These are phyloP conservation scores for Chlorella variabilis DNA, from an alignment of 163 green algal genomes.

Conservation along the genomic window DNA sequence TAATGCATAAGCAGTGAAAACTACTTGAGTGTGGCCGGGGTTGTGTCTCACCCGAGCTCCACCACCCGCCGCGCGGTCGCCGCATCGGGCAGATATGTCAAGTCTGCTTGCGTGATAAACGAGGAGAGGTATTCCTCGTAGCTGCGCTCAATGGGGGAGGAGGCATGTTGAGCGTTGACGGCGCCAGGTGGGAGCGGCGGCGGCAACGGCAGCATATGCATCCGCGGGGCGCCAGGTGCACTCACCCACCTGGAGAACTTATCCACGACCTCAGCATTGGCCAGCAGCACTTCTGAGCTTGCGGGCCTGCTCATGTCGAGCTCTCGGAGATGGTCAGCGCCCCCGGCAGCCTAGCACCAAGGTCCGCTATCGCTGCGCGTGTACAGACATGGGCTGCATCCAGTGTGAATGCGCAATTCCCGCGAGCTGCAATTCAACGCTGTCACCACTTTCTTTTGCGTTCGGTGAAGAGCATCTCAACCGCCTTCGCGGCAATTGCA, in stretches of 20 bases:
- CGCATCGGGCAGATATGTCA: slow-evolving; percentile 89
- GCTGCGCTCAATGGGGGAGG: slow-evolving; percentile 52
- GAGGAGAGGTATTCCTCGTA: slow-evolving; percentile 94
- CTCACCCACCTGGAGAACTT: slow-evolving; percentile 65
- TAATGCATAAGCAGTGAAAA: too few relatives aligned
- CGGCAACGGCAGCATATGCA: neutral
- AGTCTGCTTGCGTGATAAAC: slow-evolving; percentile 85
- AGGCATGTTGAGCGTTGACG: neutral
- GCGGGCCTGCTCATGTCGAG: neutral
- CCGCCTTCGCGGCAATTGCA: too few relatives aligned
- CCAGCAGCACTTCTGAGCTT: neutral
- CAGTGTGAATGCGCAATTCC: too few relatives aligned
- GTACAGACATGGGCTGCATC: too few relatives aligned
- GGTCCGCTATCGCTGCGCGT: too few relatives aligned
- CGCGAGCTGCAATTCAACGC: too few relatives aligned
- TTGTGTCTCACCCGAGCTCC: slow-evolving; percentile 77
- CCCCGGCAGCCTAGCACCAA: too few relatives aligned
- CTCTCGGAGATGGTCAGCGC: too few relatives aligned
- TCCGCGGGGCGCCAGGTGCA: too few relatives aligned
- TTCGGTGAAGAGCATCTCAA: too few relatives aligned
- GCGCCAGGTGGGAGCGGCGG: neutral
- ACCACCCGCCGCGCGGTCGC: slow-evolving; percentile 85
- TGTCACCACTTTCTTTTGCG: too few relatives aligned
- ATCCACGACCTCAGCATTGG: slow-evolving; percentile 48
- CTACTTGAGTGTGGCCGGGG: neutral